Evolutionary conservation across 2,329 filamentous ascomycete species (phyloP).

Genomic region (Botrytis tulipae): DNA sequence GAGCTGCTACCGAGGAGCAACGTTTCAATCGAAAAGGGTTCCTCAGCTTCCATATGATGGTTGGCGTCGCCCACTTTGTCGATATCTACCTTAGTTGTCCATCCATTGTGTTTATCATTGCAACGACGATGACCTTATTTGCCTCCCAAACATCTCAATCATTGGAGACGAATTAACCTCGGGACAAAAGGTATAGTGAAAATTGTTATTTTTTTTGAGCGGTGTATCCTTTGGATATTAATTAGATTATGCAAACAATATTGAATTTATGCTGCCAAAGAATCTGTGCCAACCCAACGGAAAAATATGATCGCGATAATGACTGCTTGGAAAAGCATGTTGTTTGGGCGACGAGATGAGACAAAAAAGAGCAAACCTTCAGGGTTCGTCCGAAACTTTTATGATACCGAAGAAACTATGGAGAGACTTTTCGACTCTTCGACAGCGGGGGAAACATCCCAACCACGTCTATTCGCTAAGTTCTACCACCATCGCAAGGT

Average conservation of each 20-base stretch:
- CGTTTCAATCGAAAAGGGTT: constrained; percentile 18
- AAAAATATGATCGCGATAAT: constrained; percentile 4
- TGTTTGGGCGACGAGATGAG: constrained; percentile 4
- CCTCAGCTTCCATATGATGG: constrained; percentile 22
- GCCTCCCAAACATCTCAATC: not conserved
- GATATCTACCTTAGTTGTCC: constrained; percentile 18
- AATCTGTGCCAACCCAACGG: not conserved
- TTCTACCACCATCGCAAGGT: constrained; percentile 5
- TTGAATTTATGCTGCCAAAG: constrained; percentile 15
- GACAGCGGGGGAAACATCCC: constrained; percentile 14
- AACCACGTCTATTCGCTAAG: constrained; percentile 12
- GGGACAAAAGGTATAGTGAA: not conserved
- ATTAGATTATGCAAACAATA: constrained; percentile 15
- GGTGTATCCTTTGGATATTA: constrained; percentile 11
- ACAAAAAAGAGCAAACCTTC: not conserved
- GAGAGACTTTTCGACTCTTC: not conserved
- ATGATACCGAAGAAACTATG: constrained; percentile 10
- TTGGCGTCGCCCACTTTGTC: constrained; percentile 17
- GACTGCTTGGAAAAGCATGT: not conserved
- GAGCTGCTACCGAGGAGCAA: constrained; percentile 15
- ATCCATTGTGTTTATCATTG: not conserved
- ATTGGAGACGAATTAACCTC: constrained; percentile 6
- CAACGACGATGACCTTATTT: constrained; percentile 2
- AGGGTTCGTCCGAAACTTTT: constrained; percentile 18
- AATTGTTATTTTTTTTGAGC: not conserved